Evolutionary conservation across 2,329 filamentous ascomycete species (phyloP), one percentile per base, ranked within the genome.

Genomic region (Emydomyces testavorans): DNA sequence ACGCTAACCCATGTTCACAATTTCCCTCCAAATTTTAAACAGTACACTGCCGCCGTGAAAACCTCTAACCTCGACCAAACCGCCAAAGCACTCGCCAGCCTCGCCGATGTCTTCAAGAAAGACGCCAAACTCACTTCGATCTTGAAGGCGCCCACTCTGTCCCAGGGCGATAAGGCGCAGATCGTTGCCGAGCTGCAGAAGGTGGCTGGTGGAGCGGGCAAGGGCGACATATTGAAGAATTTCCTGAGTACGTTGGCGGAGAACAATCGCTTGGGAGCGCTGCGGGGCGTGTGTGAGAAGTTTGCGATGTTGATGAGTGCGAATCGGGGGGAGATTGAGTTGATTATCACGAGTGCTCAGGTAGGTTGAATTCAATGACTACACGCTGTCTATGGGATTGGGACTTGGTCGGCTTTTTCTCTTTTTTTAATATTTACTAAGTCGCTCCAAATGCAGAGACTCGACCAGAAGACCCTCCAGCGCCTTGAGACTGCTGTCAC

Each of bases 11-110:
- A n/a, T n/a, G n/a, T n/a, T n/a, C n/a, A n/a, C n/a, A n/a, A n/a
- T n/a, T n/a, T n/a, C n/a, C n/a, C n/a, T n/a, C n/a, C n/a, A n/a
- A n/a, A n/a, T 21, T 10, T 18, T n/a, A 13, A 48, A 46, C 51
- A 98, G 92, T 98, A 94, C 81, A 96, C 89, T 57, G 92, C 92
- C 55, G 87, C 90, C 60, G 80, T 82, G 67, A 98, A 96, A 79
- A 79, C 82, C 58, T 83, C 82, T 53, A 73, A 79, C 58, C 83
- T 98, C 69, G 92, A 98, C 62, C 76, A 79, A 64, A 88, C 86
- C 57, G 82, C 89, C 67, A 85, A 80, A 71, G 82, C 87, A 57
- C 75, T 98, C 62, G 72, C 75, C 63, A 75, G 70, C 61, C 82
- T 98, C 63, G 70, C 73, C 65, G 71, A 74, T 54, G 74, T 89